A percentile compares a stretch with the other conserved stretches of the same genome.
phyloP scores from a whole-genome alignment of 2,329 filamentous ascomycete genomes.

The Corniculantispora saksenae region DNA sequence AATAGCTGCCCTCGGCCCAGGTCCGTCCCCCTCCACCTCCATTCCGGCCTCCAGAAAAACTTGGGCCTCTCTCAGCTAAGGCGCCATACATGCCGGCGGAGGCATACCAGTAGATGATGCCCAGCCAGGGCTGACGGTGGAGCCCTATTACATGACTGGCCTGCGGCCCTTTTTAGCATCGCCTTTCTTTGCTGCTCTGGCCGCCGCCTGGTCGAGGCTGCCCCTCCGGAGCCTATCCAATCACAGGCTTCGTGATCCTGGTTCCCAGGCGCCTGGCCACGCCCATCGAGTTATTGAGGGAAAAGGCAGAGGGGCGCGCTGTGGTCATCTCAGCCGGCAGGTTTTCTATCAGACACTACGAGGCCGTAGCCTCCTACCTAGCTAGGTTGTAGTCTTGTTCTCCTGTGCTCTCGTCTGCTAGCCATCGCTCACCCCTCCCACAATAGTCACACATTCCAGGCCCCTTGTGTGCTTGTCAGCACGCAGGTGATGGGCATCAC shows the following conservation, averaged over 20 bases:
- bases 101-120: conserved; percentile 1
- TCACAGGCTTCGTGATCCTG: background rate
- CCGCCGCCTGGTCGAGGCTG: background rate
- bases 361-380: background rate
- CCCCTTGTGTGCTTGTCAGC: background rate
- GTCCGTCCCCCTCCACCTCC: background rate
- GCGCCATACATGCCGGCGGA: conserved; percentile 8
- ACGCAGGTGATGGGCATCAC: background rate
- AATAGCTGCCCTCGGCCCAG: no score
- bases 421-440: background rate
- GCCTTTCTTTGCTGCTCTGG: background rate
- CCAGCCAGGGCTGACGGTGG: conserved; percentile 18
- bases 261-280: background rate
- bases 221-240: background rate
- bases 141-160: background rate
- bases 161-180: background rate
- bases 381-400: background rate
- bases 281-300: no score
- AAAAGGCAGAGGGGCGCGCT: background rate
- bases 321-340: background rate
- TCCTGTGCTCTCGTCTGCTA: no score
- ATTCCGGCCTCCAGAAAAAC: background rate
- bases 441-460: background rate
- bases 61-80: conserved; percentile 3
- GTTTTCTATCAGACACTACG: background rate